A percentile compares a stretch with the other conserved stretches of the same genome.
Conservation (phyloP, 495 filamentous ascomycete species). For the Clavariopsis aquatica region DNA sequence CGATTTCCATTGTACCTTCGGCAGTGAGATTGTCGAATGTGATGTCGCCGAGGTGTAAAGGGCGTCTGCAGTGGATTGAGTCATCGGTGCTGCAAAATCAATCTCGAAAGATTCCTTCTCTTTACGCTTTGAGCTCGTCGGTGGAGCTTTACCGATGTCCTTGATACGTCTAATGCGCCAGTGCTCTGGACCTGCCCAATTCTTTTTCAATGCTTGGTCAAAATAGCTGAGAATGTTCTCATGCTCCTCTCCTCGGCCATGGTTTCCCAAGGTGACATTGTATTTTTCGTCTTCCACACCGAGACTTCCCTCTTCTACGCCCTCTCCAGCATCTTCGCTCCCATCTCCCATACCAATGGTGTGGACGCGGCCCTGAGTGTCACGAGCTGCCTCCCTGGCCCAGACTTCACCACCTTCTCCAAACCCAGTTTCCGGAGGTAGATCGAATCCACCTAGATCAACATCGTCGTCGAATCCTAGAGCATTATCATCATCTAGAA, state of each 20-base stretch:
- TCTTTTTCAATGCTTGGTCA: conserved; percentile 90
- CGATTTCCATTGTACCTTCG: conserved; percentile 93
- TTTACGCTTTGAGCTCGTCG: conserved; percentile 63
- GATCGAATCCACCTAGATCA: conserved; percentile 71
- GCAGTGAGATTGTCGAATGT: conserved; percentile 77
- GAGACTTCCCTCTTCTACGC: conserved; percentile 55
- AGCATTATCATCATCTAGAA: conserved; percentile 79
- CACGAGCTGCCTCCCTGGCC: conserved; percentile 66
- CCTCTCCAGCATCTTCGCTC: conserved; percentile 44
- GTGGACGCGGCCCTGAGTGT: conserved; percentile 62
- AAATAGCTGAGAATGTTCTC: conserved; percentile 97
- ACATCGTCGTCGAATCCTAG: conserved; percentile 80
- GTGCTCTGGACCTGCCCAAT: conserved; percentile 98
- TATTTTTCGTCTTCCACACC: conserved; percentile 64
- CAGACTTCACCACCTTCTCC: conserved; percentile 76
- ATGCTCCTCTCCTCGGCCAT: conserved; percentile 62
- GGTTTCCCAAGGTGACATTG: conserved; percentile 67
- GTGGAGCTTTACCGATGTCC: conserved; percentile 66
- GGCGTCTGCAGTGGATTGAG: conserved; percentile 68
- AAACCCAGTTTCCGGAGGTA: conserved; percentile 66
- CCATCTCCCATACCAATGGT: conserved; percentile 53
- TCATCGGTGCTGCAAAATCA: conserved; percentile 76
- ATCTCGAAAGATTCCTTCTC: conserved; percentile 97
- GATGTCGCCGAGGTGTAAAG: conserved; percentile 81
- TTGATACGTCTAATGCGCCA: conserved; percentile 96